Conservation (phyloP, 768 basidiomycete genomes). For the Boletus sp. region DNA sequence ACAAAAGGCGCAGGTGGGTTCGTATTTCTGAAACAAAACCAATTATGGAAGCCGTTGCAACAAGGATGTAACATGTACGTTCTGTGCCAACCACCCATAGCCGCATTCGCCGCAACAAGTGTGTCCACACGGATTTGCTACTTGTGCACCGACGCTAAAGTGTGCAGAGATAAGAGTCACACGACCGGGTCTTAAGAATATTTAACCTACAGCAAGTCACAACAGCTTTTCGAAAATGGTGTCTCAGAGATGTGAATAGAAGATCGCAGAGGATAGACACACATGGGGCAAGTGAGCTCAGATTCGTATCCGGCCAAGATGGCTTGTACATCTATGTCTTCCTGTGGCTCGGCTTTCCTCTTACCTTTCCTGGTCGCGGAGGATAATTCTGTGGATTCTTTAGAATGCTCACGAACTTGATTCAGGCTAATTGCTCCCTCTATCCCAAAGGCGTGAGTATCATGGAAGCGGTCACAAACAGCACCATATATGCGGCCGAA, state of each 20-base stretch:
- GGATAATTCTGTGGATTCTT: neutral
- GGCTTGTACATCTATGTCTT: slow-evolving; percentile 23
- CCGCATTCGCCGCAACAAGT: slow-evolving; percentile 69
- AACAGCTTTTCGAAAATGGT: slow-evolving; percentile 53
- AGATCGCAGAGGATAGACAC: slow-evolving; percentile 27
- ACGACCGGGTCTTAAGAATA: neutral
- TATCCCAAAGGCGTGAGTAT: slow-evolving; percentile 10
- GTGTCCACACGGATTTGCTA: slow-evolving; percentile 73
- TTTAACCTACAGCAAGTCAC: slow-evolving; percentile 60
- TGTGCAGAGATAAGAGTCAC: neutral
- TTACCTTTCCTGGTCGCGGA: slow-evolving; percentile 45
- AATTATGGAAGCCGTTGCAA: neutral
- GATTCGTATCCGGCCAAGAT: slow-evolving; percentile 54
- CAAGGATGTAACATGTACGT: slow-evolving; percentile 36
- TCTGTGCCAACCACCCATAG: slow-evolving; percentile 54
- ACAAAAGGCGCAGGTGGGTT: slow-evolving; percentile 59
- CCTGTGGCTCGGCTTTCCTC: slow-evolving; percentile 32
- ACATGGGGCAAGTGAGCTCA: slow-evolving; percentile 75
- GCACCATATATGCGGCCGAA: neutral
- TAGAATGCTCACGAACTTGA: slow-evolving; percentile 4
- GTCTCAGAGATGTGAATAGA: neutral
- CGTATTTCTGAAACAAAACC: slow-evolving; percentile 32
- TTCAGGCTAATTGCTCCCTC: neutral
- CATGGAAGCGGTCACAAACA: neutral
- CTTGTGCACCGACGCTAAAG: slow-evolving; percentile 56